Base-by-base conservation (phyloP, 1,284 basidiomycete genomes). In the Cystobasidium sp. region DNA sequence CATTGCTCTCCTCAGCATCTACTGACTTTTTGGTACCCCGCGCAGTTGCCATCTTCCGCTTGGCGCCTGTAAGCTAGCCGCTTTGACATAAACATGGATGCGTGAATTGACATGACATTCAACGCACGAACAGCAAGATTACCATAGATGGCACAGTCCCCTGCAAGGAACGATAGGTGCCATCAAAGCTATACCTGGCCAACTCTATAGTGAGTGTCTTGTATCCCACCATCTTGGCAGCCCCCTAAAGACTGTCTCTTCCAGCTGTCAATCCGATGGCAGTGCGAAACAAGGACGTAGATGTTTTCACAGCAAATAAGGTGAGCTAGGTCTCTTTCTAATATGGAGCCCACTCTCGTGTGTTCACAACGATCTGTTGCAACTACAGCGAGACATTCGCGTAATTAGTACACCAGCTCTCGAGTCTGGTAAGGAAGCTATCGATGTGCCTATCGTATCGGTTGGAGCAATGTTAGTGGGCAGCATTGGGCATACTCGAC, bases 61-160 rank as follows among this genome's bases (percentile, higher is more conserved):
- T 79, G 7, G 74, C 84, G 14, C 75, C 77, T 10, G 76, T 77
- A 3, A 46, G 49, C 49, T n/a, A n/a, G n/a, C n/a, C n/a, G n/a
- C n/a, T n/a, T n/a, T n/a, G n/a, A n/a, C n/a, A n/a, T n/a, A n/a
- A n/a, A n/a, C n/a, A n/a, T n/a, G n/a, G n/a, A n/a, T n/a, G n/a
- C n/a, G n/a, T n/a, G n/a, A n/a, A n/a, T n/a, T n/a, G n/a, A 52
- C 51, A 52, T 14, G 20, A 1, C 43, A 86, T 14, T 90, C 22
- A 86, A 92, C 18, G 91, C 91, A 0, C 92, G 91, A 0, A 88
- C 89, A 66, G 64, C 58, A 69, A 47, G 92, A 94, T 80, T 94
- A 93, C 78, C 92, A 93, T 80, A 88, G 92, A 24, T 94, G 92
- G 85, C 92, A 94, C 79, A 87, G 87, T 39, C 92, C 91, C 0